phyloP scores from a whole-genome alignment of 768 basidiomycete genomes.

The Agrocybe praecox region DNA sequence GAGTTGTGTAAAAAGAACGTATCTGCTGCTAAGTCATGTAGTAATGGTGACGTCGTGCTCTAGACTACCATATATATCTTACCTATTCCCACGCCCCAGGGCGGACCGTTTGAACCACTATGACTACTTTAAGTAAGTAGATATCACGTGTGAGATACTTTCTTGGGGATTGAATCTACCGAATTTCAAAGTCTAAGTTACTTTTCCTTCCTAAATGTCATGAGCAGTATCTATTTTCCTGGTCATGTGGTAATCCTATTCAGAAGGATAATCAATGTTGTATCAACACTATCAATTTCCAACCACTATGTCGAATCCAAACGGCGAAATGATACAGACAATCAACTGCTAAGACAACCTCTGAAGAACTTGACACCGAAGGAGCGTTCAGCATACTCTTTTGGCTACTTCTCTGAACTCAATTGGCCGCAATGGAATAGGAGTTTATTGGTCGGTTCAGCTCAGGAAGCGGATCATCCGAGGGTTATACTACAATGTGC shows the following conservation, averaged over 20 bases:
- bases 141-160: no score
- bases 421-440: slow-evolving; percentile 32
- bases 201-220: slow-evolving; percentile 19
- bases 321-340: slow-evolving; percentile 18
- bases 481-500: not conserved
- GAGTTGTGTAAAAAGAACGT: not conserved
- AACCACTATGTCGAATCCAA: slow-evolving; percentile 54
- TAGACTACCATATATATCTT: no score
- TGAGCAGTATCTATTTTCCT: slow-evolving; percentile 54
- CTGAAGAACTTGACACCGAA: not conserved
- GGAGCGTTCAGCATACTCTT: not conserved
- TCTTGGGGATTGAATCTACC: not conserved
- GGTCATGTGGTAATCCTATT: slow-evolving; percentile 61
- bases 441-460: slow-evolving; percentile 2
- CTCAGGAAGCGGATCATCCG: not conserved
- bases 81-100: no score
- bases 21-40: no score
- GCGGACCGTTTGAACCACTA: no score
- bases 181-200: not conserved
- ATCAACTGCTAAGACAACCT: not conserved
- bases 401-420: no score
- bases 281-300: slow-evolving; percentile 72
- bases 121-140: no score
- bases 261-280: slow-evolving; percentile 65
- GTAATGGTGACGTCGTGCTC: no score